Base-by-base conservation (phyloP, 306 rosid genomes). In the Parietaria judaica region DNA sequence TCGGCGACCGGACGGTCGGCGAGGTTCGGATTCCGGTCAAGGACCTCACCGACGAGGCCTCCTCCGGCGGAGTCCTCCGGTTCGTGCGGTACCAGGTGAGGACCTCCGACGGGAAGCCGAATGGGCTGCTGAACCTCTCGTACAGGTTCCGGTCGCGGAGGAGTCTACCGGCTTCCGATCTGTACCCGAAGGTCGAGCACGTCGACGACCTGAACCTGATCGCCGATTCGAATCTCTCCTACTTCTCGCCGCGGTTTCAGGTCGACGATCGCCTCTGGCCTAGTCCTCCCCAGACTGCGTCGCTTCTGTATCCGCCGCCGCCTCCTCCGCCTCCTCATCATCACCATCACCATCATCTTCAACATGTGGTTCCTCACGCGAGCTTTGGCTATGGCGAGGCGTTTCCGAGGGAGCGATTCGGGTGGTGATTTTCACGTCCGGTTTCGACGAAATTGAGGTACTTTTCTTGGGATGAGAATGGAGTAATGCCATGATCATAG, bases 61-160 rank as follows among this genome's bases (percentile, higher is more conserved):
- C 55, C 23, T 52, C 13, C 52, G 71, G 58, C 47, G 74, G 69
- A 11, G 47, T 65, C 11, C 60, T 71, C 56, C 47, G 81, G 60
- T 52, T 62, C 16, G 16, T 67, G 36, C 69, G 71, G 11, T 71
- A 76, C 38, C 81, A 76, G 48, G 56, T 76, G 8, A 43, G 66
- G 59, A 47, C 55, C 11, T 38, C 46, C 34, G 67, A 67, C 14
- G 71, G 77, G 31, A 71, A 71, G 67, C 63, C 77, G 3, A 67
- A 72, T 23, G 77, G 77, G 17, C 76, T 75, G 51, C 14, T 75
- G 72, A 67, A 70, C 52, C 66, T 70, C 53, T 75, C 76, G 53
- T 70, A 41, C 65, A 66, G 51, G 61, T 53, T 70, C 56, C 14
- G 35, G 6, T 60, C 51, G 3, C 14, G 10, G 49, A 31, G 23